These are phyloP conservation scores for Phytophthora ramorum DNA, from an alignment of 352 stramenopile species.

Conservation along the genomic window DNA sequence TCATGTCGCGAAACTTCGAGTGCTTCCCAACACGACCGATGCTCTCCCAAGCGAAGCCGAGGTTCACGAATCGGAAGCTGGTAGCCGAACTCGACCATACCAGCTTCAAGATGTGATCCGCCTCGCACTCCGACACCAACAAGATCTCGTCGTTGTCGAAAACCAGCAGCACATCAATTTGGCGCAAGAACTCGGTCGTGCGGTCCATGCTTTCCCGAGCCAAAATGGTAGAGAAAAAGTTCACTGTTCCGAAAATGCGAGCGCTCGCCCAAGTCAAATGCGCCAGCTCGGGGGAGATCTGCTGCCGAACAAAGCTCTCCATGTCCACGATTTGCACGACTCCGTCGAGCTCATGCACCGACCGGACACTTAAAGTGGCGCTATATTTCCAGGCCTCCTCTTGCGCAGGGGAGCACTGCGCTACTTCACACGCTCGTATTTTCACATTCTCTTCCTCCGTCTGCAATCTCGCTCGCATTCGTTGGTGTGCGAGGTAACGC, in stretches of 20 bases:
- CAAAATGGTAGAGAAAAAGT: slow-evolving; percentile 29
- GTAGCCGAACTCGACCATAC: slow-evolving; percentile 27
- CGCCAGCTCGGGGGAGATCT: slow-evolving; percentile 6
- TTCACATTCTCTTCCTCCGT: not conserved
- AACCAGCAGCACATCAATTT: slow-evolving; percentile 47
- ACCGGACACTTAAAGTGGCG: not conserved
- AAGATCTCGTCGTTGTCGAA: slow-evolving; percentile 50
- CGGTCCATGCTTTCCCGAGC: slow-evolving; percentile 35
- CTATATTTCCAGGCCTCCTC: slow-evolving; percentile 31
- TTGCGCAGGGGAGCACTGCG: not conserved
- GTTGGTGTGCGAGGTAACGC: slow-evolving; percentile 38
- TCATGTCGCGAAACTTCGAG: slow-evolving; percentile 9
- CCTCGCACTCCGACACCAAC: slow-evolving; percentile 50
- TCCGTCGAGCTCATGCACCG: not conserved
- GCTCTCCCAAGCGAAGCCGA: slow-evolving; percentile 27
- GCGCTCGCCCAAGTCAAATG: slow-evolving; percentile 13
- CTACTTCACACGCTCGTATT: slow-evolving; percentile 34
- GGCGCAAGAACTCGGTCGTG: slow-evolving; percentile 40
- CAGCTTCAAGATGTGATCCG: slow-evolving; percentile 42
- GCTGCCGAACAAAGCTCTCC: not conserved
- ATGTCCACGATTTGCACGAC: not conserved
- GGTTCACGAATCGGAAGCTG: slow-evolving; percentile 41
- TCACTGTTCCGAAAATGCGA: not conserved
- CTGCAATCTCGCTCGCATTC: slow-evolving; percentile 32
- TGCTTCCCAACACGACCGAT: slow-evolving; percentile 4